Conservation (phyloP, 352 stramenopile species). For the Globisporangium megalacanthum region DNA sequence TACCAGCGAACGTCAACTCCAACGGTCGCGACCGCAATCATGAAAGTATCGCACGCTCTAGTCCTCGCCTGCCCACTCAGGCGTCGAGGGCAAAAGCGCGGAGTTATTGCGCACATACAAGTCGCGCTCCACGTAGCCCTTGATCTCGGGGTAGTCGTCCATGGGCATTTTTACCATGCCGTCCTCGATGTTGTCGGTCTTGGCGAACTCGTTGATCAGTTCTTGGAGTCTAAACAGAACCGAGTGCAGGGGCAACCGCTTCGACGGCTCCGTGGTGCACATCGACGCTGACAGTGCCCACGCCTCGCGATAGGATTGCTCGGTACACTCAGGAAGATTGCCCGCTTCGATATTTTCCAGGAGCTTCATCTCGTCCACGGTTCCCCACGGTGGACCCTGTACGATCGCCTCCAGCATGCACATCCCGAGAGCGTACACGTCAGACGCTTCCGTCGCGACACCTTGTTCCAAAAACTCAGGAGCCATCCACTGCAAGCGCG, state of each 20-base stretch:
- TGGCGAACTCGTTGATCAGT: not conserved
- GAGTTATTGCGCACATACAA: too few species aligned
- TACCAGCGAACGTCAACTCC: too few species aligned
- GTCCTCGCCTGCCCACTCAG: too few species aligned
- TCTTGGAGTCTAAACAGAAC: not conserved
- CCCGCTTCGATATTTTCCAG: not conserved
- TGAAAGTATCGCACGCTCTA: too few species aligned
- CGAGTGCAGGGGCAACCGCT: not conserved
- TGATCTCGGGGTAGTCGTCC: too few species aligned
- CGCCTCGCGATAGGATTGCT: not conserved
- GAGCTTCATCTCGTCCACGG: not conserved
- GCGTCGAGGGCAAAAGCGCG: too few species aligned
- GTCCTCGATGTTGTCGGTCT: not conserved
- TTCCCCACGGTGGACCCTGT: constrained; percentile 4
- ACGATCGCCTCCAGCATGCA: constrained; percentile 12
- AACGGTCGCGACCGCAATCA: too few species aligned
- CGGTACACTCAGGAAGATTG: not conserved
- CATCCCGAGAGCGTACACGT: constrained; percentile 16
- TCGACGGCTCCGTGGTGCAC: not conserved
- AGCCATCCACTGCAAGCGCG: constrained; percentile 6
- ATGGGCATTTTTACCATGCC: not conserved
- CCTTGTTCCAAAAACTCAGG: constrained; percentile 2
- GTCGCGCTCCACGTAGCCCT: too few species aligned
- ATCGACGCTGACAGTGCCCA: not conserved
- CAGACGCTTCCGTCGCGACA: constrained; percentile 3